Base-by-base conservation (phyloP, 257 asterid species). In the Jasminum sambac region DNA sequence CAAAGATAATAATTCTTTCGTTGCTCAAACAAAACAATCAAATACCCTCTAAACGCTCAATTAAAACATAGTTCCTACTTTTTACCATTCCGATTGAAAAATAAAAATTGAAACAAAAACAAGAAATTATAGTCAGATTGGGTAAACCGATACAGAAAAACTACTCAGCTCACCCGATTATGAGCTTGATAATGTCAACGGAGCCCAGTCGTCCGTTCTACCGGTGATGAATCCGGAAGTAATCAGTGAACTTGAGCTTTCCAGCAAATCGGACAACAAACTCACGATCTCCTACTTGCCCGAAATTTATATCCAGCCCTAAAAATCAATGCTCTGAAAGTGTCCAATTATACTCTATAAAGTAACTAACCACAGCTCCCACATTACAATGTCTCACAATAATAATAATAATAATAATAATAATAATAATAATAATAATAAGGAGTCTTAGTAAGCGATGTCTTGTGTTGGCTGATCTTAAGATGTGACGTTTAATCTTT, bases 161-260 rank as follows among this genome's bases (percentile, higher is more conserved):
- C 16, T 23, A 1, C 62, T 21, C 5, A 73, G 70, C 86, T 67
- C 17, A 82, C 87, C 81, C 75, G 76, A 71, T 61, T 24, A 40
- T 17, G 65, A 69, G 37, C 37, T 19, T 19, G 59, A 60, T 30
- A 43, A 67, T 36, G 74, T 37, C 42, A 68, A 23, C 71, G 7
- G 61, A 64, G 57, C 7, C 70, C 66, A 26, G 12, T 41, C 40
- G 73, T 76, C 21, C 16, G 25, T 64, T 61, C 52, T 44, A 40
- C 17, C 70, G 77, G 14, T 71, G 58, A 43, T 50, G 30, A 71
- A 34, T 67, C 68, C 72, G 1, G 43, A 67, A 70, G 46, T 50
- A 73, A 76, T 78, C 71, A 26, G 72, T 25, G 66, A 39, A 79
- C 43, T 44, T n/a, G 61, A 79, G 67, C 48, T 77, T 9, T 42